phyloP scores from a whole-genome alignment of 345 rosid genomes.

The Conringia planisiliqua region DNA sequence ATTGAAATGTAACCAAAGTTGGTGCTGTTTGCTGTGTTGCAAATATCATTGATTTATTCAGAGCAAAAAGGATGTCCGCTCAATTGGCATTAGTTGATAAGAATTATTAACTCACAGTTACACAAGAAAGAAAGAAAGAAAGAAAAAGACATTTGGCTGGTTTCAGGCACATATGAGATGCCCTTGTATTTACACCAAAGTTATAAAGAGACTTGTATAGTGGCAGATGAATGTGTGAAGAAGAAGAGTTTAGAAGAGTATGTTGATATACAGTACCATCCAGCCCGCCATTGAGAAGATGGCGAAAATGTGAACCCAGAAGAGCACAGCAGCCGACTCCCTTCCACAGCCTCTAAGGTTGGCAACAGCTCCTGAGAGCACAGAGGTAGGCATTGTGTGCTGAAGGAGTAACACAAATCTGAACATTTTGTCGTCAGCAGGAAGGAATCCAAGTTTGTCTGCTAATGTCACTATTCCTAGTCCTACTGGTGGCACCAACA shows the following conservation, averaged over 20 bases:
- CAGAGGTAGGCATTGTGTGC: constrained; percentile 97
- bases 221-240: constrained; percentile 5
- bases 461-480: constrained; percentile 91
- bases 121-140: not conserved
- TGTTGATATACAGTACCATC: constrained; percentile 78
- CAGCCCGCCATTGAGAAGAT: constrained; percentile 92
- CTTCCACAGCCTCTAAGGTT: constrained; percentile 94
- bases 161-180: constrained; percentile 19
- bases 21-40: not conserved
- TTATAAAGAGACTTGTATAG: not conserved
- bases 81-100: not conserved
- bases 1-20: not conserved
- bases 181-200: constrained; percentile 10
- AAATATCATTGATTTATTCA: not conserved
- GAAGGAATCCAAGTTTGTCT: constrained; percentile 96
- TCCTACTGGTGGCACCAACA: constrained; percentile 87
- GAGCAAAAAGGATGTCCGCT: not conserved
- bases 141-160: constrained; percentile 11
- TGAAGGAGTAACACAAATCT: constrained; percentile 87
- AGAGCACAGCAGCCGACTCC: constrained; percentile 93
- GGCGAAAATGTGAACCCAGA: constrained; percentile 98
- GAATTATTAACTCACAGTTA: constrained; percentile 18
- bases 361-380: constrained; percentile 97
- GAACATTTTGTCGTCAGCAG: constrained; percentile 92
- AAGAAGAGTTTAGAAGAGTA: constrained; percentile 55